Percentiles rank a stretch among this genome's conserved stretches.
phyloP scores from a whole-genome alignment of 2,329 filamentous ascomycete species.

The Berkeleyomyces rouxiae region DNA sequence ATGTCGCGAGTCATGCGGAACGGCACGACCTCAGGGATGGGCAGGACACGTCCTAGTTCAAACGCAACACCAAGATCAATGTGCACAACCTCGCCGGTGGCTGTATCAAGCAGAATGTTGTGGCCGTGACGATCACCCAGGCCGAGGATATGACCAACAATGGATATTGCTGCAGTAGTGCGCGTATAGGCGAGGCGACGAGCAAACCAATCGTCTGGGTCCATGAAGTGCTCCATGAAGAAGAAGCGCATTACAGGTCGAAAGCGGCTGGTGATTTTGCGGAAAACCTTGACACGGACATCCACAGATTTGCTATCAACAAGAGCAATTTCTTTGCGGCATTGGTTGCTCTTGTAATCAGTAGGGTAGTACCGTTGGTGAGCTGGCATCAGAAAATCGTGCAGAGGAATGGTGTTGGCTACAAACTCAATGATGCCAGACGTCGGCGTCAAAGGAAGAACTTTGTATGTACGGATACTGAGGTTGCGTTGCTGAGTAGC shows the following conservation, averaged over 20 bases:
- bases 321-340: conserved; percentile 61
- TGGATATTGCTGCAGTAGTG: conserved; percentile 86
- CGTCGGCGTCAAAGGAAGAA: conserved; percentile 68
- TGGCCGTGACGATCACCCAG: conserved; percentile 90
- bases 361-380: conserved; percentile 75
- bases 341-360: conserved; percentile 59
- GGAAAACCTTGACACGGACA: conserved; percentile 53
- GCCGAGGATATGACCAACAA: conserved; percentile 82
- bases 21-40: conserved; percentile 86
- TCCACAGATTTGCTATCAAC: conserved; percentile 32
- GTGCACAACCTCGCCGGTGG: conserved; percentile 85
- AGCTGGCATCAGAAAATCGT: conserved; percentile 81
- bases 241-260: conserved; percentile 93
- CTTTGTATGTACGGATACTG: conserved; percentile 91
- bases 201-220: conserved; percentile 92
- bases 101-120: conserved; percentile 84
- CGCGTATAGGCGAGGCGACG: conserved; percentile 81
- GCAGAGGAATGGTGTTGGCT: conserved; percentile 75
- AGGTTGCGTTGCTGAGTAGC: conserved; percentile 76
- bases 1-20: conserved; percentile 90
- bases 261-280: conserved; percentile 63
- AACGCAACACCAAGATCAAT: conserved; percentile 96
- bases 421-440: conserved; percentile 97
- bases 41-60: conserved; percentile 86
- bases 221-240: conserved; percentile 85